phyloP scores from a whole-genome alignment of 75 land plant species.

The Isoetes taiwanensis region DNA sequence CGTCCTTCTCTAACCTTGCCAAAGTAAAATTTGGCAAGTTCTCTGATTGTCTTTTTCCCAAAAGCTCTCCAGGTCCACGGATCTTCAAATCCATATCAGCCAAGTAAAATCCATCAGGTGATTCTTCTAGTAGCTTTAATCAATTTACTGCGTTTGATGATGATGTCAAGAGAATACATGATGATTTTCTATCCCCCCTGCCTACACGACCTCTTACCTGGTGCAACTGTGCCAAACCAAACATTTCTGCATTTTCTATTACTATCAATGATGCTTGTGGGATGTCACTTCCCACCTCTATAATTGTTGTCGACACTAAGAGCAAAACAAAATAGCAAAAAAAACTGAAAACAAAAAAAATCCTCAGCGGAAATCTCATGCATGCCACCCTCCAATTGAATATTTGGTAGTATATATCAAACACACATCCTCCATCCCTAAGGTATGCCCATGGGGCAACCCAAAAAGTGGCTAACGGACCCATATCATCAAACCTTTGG shows the following conservation, averaged over 20 bases:
- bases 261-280: constrained; percentile 97
- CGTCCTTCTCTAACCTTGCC: constrained; percentile 80
- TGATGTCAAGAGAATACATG: constrained; percentile 60
- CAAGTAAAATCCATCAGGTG: constrained; percentile 75
- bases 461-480: no score
- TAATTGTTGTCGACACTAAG: constrained; percentile 89
- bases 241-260: constrained; percentile 89
- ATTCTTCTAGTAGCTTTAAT: constrained; percentile 56
- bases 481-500: no score
- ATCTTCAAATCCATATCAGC: constrained; percentile 65
- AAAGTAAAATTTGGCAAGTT: constrained; percentile 78
- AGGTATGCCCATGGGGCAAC: no score
- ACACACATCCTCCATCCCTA: no score
- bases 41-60: constrained; percentile 92
- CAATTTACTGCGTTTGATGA: constrained; percentile 35
- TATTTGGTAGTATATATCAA: no score
- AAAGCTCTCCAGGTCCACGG: constrained; percentile 86
- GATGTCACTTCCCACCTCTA: constrained; percentile 90
- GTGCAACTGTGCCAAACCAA: constrained; percentile 87
- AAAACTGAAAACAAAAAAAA: no score
- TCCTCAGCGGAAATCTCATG: no score
- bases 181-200: constrained; percentile 58
- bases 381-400: no score
- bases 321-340: no score
- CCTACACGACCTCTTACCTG: constrained; percentile 97